Percentiles rank a stretch among this genome's conserved stretches.
Evolutionary conservation across 2,329 filamentous ascomycete genomes (phyloP).

Genomic region (Venturia pyrina): DNA sequence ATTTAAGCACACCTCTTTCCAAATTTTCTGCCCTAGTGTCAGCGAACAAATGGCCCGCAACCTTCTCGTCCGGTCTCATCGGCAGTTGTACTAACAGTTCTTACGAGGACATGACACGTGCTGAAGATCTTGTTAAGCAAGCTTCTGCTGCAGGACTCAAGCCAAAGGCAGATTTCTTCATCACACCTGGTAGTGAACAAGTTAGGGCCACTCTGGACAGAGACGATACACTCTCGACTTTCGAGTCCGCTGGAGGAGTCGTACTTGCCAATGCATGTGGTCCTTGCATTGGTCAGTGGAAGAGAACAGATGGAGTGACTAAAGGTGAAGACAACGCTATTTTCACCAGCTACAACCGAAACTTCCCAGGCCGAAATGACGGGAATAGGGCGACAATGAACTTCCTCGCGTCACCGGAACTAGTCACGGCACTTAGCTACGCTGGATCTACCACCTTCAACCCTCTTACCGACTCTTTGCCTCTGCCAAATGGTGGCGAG

Average conservation of each 20-base stretch:
- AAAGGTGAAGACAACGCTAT: constrained; percentile 92
- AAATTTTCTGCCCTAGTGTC: constrained; percentile 77
- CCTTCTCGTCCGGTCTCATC: constrained; percentile 85
- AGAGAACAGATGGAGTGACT: constrained; percentile 70
- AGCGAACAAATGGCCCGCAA: constrained; percentile 81
- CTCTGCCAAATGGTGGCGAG: constrained; percentile 64
- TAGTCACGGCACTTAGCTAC: constrained; percentile 94
- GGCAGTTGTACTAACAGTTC: constrained; percentile 98
- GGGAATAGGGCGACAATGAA: constrained; percentile 97
- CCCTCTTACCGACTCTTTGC: constrained; percentile 77
- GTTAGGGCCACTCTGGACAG: constrained; percentile 89
- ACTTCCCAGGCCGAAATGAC: constrained; percentile 95
- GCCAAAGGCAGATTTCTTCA: constrained; percentile 85
- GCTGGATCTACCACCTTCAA: constrained; percentile 92
- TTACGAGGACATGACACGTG: constrained; percentile 96
- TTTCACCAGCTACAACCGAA: constrained; percentile 94
- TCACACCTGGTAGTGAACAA: constrained; percentile 93
- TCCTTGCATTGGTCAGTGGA: constrained; percentile 92
- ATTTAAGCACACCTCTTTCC: constrained; percentile 85
- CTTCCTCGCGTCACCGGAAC: constrained; percentile 91
- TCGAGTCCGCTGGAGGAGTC: constrained; percentile 75
- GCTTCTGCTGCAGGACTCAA: constrained; percentile 81
- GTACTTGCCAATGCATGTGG: constrained; percentile 90
- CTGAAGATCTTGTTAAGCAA: constrained; percentile 86
- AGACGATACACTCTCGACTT: constrained; percentile 76